Evolutionary conservation across 257 asterid species (phyloP).

Genomic region (Osmanthus fragrans): DNA sequence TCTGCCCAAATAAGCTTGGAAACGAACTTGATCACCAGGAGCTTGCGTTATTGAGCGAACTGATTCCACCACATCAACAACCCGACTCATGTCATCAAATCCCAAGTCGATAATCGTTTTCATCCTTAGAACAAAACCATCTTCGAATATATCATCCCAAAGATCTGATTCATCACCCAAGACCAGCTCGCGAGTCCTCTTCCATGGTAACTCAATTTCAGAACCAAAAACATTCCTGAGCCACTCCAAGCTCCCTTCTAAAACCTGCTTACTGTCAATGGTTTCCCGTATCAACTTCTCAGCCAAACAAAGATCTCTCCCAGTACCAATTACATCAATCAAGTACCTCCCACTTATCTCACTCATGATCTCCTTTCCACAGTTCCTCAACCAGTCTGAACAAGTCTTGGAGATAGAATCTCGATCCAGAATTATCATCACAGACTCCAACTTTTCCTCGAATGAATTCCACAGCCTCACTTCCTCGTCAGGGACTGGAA

Average conservation of each 20-base stretch:
- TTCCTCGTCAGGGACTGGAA: constrained; percentile 94
- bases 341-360: constrained; percentile 68
- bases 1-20: constrained; percentile 57
- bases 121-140: constrained; percentile 94
- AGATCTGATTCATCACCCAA: constrained; percentile 93
- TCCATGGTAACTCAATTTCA: constrained; percentile 97
- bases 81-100: constrained; percentile 67
- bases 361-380: constrained; percentile 87
- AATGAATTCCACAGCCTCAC: constrained; percentile 84
- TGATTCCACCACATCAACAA: constrained; percentile 67
- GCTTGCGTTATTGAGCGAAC: constrained; percentile 53
- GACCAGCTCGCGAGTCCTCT: constrained; percentile 89
- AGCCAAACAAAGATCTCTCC: constrained; percentile 86
- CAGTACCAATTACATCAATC: constrained; percentile 81
- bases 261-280: constrained; percentile 83
- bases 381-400: constrained; percentile 92
- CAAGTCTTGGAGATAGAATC: constrained; percentile 76
- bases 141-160: constrained; percentile 96
- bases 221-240: constrained; percentile 97
- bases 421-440: constrained; percentile 66
- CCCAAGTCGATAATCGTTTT: constrained; percentile 67
- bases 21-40: constrained; percentile 53
- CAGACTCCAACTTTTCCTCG: constrained; percentile 76
- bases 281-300: constrained; percentile 91
- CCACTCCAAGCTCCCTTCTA: constrained; percentile 98